Evolutionary conservation across 345 rosid species (phyloP).

Genomic region (Pistacia vera): DNA sequence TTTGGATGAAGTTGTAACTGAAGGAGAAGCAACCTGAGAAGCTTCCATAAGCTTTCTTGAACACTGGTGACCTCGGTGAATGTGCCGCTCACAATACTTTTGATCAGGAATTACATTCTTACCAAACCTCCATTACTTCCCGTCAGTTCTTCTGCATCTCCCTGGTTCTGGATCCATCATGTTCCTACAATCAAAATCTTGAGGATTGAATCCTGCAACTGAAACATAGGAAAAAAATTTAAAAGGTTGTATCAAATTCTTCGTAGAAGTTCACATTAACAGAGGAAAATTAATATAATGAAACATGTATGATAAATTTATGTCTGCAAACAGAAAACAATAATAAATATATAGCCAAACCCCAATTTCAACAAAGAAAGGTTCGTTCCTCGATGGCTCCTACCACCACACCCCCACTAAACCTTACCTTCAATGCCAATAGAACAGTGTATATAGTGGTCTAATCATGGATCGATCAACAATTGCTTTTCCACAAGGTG

Average conservation of each 20-base stretch:
- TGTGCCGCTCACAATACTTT: constrained; percentile 72
- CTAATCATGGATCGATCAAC: no score
- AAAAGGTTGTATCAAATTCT: background rate
- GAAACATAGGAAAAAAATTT: constrained; percentile 17
- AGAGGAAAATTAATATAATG: background rate
- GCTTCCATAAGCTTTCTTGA: constrained; percentile 34
- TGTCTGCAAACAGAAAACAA: background rate
- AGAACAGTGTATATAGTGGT: no score
- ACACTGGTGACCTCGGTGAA: constrained; percentile 70
- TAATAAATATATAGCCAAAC: background rate
- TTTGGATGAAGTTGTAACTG: no score
- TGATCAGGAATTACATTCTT: constrained; percentile 44
- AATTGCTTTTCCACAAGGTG: no score
- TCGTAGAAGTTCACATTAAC: background rate
- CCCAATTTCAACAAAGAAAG: background rate
- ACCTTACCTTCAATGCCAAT: no score
- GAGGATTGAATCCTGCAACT: constrained; percentile 25
- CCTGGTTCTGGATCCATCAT: constrained; percentile 32
- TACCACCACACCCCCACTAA: no score
- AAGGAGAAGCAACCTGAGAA: no score
- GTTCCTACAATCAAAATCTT: no score
- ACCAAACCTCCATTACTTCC: constrained; percentile 80
- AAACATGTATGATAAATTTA: background rate
- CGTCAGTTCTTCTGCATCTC: constrained; percentile 82
- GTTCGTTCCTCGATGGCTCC: no score